A percentile compares a stretch with the other conserved stretches of the same genome.
phyloP scores from a whole-genome alignment of 345 rosid species.

The Clausena lansium region DNA sequence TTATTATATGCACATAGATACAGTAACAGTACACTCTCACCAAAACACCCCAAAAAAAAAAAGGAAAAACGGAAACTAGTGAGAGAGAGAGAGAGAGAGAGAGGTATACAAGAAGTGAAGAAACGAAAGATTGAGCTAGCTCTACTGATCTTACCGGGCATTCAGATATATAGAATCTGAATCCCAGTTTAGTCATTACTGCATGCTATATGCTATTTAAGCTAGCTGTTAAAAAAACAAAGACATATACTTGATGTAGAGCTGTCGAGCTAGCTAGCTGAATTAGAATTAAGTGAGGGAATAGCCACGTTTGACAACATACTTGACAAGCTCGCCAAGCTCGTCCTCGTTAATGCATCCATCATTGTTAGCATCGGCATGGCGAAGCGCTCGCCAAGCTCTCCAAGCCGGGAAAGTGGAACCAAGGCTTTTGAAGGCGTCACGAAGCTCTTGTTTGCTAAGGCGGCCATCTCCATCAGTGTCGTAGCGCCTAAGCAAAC shows the following conservation, averaged over 20 bases:
- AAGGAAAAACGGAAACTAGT: too few relatives aligned
- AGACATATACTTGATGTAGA: too few relatives aligned
- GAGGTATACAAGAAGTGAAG: too few relatives aligned
- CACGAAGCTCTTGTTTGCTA: slow-evolving; percentile 17
- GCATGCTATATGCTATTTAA: too few relatives aligned
- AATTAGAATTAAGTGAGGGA: neutral
- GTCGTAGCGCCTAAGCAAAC: slow-evolving; percentile 10
- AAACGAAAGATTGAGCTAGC: too few relatives aligned
- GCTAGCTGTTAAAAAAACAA: neutral
- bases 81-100: too few relatives aligned
- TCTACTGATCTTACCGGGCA: too few relatives aligned
- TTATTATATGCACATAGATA: too few relatives aligned
- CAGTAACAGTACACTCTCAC: too few relatives aligned
- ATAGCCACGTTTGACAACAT: slow-evolving; percentile 15
- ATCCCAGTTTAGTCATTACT: too few relatives aligned
- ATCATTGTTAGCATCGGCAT: slow-evolving; percentile 17
- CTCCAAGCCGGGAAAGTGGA: slow-evolving; percentile 10
- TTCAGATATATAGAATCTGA: too few relatives aligned
- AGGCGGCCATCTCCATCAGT: slow-evolving; percentile 20
- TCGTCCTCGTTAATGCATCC: slow-evolving; percentile 11
- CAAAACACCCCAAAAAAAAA: too few relatives aligned
- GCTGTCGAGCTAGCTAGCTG: neutral
- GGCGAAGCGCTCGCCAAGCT: slow-evolving; percentile 7
- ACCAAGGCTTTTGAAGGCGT: slow-evolving; percentile 20
- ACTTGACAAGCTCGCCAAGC: slow-evolving; percentile 10